These are phyloP conservation scores for Rhodotorula graminis DNA, from an alignment of 768 basidiomycete species.

Conservation along the genomic window DNA sequence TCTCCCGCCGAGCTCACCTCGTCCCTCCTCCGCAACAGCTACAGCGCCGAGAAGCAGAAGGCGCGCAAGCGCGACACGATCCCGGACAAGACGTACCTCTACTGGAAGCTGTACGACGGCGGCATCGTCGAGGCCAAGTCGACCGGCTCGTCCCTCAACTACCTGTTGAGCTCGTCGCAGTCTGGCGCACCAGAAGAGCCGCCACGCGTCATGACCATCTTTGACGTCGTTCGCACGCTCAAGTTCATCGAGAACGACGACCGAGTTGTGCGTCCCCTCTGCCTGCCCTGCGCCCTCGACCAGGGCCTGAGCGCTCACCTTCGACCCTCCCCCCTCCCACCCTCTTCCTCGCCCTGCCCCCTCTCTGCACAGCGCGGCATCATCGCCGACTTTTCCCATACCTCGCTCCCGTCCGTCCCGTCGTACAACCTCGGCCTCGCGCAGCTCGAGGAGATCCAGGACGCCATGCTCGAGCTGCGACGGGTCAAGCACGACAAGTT, in stretches of 20 bases:
- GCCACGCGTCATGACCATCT: conserved; percentile 40
- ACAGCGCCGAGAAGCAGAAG: conserved; percentile 7
- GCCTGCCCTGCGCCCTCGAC: not conserved
- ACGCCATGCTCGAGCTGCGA: conserved; percentile 39
- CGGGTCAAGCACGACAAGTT: conserved; percentile 37
- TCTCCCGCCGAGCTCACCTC: not conserved
- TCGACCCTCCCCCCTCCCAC: not conserved
- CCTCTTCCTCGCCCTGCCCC: not conserved
- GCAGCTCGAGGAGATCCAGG: conserved; percentile 43
- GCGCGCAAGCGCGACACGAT: conserved; percentile 34
- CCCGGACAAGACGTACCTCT: conserved; percentile 35
- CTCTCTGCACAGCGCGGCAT: conserved; percentile 35
- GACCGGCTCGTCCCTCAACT: conserved; percentile 31
- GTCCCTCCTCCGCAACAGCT: not conserved
- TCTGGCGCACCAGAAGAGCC: conserved; percentile 38
- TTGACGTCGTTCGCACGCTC: conserved; percentile 42
- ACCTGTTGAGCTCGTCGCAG: conserved; percentile 35
- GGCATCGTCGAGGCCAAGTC: conserved; percentile 42
- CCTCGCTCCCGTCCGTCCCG: conserved; percentile 31
- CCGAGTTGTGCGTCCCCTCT: conserved; percentile 35
- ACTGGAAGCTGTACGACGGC: conserved; percentile 44
- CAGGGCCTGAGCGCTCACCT: not conserved
- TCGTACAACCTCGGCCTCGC: conserved; percentile 40
- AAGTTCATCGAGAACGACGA: conserved; percentile 40
- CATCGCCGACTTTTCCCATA: conserved; percentile 43